These are phyloP conservation scores for Aspergillus panamensis DNA, from an alignment of 495 filamentous ascomycete genomes.

Conservation along the genomic window DNA sequence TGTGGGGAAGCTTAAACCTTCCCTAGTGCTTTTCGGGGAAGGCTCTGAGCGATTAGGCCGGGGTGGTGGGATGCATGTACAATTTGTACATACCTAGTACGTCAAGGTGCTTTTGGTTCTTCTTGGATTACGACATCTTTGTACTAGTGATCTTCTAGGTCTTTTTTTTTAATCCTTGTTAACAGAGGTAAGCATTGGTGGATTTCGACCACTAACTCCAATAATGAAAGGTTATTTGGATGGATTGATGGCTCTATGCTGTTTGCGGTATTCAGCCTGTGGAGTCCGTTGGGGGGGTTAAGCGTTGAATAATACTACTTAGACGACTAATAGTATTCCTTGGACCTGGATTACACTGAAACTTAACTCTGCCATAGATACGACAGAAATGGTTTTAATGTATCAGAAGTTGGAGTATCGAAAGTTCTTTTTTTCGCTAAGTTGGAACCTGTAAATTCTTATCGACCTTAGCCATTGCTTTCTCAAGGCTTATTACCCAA, in stretches of 20 bases:
- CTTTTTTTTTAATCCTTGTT: background rate
- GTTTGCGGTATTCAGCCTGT: background rate
- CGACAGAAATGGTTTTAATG: too few species aligned
- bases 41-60: background rate
- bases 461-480: too few species aligned
- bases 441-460: too few species aligned
- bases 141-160: background rate
- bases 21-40: background rate
- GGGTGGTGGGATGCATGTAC: background rate
- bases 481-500: too few species aligned
- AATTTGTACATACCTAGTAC: background rate
- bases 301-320: too few species aligned
- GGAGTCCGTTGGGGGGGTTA: too few species aligned
- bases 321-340: too few species aligned
- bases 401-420: too few species aligned
- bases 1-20: conserved; percentile 1
- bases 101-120: background rate
- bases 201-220: background rate
- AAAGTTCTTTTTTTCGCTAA: too few species aligned
- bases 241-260: background rate
- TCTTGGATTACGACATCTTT: background rate
- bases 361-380: too few species aligned
- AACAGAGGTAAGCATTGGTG: background rate
- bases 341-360: too few species aligned
- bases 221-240: background rate